Evolutionary conservation across 1,139 yeast species (phyloP).

Genomic region (Debaryomycetaceae sp.): DNA sequence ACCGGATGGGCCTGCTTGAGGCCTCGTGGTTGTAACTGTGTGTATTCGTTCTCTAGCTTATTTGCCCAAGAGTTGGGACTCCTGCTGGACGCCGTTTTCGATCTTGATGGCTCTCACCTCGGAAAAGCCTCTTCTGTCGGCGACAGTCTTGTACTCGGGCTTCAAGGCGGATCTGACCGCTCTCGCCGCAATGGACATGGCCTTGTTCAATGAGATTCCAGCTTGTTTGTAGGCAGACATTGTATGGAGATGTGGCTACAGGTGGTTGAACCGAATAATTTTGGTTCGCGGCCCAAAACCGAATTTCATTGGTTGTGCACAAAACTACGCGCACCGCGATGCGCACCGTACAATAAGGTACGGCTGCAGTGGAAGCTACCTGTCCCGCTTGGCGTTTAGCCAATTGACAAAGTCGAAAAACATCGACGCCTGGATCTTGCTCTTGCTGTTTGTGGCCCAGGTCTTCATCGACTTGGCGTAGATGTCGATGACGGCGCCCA

Average conservation of each 20-base stretch:
- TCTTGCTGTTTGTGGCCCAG: constrained; percentile 52
- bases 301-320: constrained; percentile 8
- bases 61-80: constrained; percentile 31
- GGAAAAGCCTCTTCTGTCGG: constrained; percentile 68
- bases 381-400: constrained; percentile 46
- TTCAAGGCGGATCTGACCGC: constrained; percentile 86
- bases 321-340: constrained; percentile 1
- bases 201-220: constrained; percentile 84
- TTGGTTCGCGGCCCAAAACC: constrained; percentile 4
- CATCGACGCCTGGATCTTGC: constrained; percentile 54
- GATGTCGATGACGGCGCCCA: constrained; percentile 45
- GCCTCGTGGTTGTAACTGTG: constrained; percentile 10
- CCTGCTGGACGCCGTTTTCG: constrained; percentile 57
- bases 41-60: constrained; percentile 8
- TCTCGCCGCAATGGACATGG: constrained; percentile 86
- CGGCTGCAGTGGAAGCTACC: background rate
- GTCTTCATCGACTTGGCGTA: constrained; percentile 52
- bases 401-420: constrained; percentile 82
- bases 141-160: constrained; percentile 75
- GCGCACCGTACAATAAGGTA: constrained; percentile 2
- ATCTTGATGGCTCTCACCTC: constrained; percentile 76
- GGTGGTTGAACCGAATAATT: background rate
- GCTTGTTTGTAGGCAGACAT: constrained; percentile 86
- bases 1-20: background rate
- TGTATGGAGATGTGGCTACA: constrained; percentile 10